Base-by-base conservation (phyloP, 805 yeast genomes). In the Monosporozyma aquatica region DNA sequence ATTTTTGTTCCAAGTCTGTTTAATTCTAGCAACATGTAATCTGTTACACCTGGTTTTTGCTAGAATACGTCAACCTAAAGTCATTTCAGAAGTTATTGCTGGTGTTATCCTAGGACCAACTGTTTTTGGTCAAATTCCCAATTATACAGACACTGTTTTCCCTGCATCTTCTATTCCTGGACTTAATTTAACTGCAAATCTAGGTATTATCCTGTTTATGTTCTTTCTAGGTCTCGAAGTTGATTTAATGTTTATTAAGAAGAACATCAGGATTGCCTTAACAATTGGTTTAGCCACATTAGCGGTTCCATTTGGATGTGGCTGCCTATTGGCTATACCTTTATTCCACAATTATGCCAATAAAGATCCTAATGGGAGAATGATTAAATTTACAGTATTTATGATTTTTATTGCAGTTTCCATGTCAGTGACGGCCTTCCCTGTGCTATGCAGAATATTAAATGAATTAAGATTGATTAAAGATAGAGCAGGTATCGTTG, bases 371-470 rank as follows among this genome's bases (percentile, higher is more conserved):
- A 44, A 40, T 2, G 47, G 55, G 29, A 61, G 63, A 5, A 56
- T 59, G 4, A 67, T 78, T 27, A 67, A 76, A 42, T 83, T 82
- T 55, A 78, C 89, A 11, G 81, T 87, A 0, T 84, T 71, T 52
- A 77, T 80, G 81, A 83, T 83, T 9, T 84, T 84, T 52, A 78
- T 84, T 40, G 89, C 90, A 2, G 87, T 82, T 10, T 90, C 95
- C 2, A 71, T 83, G 70, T 77, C 90, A 48, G 82, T 84, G 49
- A 84, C 95, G 3, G 95, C 95, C 1, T 80, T 84, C 59, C 95
- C 95, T 0, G 95, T 84, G 2, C 63, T 84, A 47, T 90, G 85
- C 1, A 75, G 94, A 56, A 84, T 84, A 22, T 64, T 84, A 48
- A 78, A 87, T 5, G 90, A 83, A 55, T 67, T 84, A 47, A 71